Evolutionary conservation across 139 green algal species (phyloP).

Genomic region (Tetradesmus obliquus): DNA sequence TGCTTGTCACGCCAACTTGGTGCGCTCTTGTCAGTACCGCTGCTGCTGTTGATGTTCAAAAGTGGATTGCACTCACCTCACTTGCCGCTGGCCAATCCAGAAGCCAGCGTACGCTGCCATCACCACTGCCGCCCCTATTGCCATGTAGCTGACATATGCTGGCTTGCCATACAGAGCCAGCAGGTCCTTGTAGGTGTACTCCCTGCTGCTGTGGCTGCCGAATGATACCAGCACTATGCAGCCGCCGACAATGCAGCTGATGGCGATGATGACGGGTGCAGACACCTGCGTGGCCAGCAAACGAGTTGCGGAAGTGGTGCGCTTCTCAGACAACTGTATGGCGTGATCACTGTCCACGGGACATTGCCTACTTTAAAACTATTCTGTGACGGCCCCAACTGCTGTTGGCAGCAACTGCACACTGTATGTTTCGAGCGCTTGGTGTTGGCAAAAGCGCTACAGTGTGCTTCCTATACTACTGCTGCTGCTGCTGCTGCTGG

Average conservation of each 20-base stretch:
- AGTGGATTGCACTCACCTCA: conserved; percentile 28
- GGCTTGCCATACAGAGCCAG: conserved; percentile 72
- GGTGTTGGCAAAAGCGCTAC: not conserved
- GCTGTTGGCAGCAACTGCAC: too few relatives aligned
- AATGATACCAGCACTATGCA: conserved; percentile 90
- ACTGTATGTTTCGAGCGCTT: too few relatives aligned
- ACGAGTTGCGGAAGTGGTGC: not conserved
- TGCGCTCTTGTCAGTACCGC: not conserved
- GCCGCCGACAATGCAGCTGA: conserved; percentile 78
- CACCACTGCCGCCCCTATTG: conserved; percentile 57
- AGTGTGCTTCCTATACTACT: not conserved
- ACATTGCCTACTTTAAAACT: too few relatives aligned
- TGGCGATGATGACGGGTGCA: conserved; percentile 72
- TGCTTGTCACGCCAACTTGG: not conserved
- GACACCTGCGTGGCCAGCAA: conserved; percentile 55
- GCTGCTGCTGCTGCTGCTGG: not conserved
- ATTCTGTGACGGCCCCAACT: too few relatives aligned
- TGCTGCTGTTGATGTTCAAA: conserved; percentile 4
- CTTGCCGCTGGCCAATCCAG: conserved; percentile 54
- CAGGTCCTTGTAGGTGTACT: conserved; percentile 75
- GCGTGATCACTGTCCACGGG: too few relatives aligned
- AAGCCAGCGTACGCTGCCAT: conserved; percentile 66
- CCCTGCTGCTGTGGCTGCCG: conserved; percentile 82
- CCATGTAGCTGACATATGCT: conserved; percentile 79
- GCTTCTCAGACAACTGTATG: not conserved